Percentiles rank a stretch among this genome's conserved stretches.
These are phyloP conservation scores for Fusarium subtropicale DNA, from an alignment of 2,329 filamentous ascomycete genomes.

Conservation along the genomic window DNA sequence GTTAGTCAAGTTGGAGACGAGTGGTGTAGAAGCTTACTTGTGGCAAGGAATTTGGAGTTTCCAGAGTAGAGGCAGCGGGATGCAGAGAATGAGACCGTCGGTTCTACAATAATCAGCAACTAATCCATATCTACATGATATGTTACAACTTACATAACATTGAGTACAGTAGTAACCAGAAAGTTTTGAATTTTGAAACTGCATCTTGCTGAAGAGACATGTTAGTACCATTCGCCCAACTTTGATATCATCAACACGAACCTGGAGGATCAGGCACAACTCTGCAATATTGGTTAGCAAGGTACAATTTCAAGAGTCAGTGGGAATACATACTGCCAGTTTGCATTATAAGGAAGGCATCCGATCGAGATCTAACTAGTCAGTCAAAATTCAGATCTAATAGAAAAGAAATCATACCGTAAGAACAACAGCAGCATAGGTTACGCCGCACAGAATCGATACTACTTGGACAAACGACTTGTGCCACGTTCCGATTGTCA, in stretches of 20 bases:
- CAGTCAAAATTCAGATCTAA: neutral
- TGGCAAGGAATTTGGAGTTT: constrained; percentile 39
- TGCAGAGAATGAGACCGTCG: constrained; percentile 32
- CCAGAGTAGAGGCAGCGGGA: constrained; percentile 39
- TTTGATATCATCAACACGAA: neutral
- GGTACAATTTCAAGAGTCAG: accelerated
- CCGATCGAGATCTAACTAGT: constrained; percentile 35
- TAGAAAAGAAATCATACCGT: constrained; percentile 21
- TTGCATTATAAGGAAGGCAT: constrained; percentile 37
- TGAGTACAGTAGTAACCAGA: constrained; percentile 34
- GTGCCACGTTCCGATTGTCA: constrained; percentile 46
- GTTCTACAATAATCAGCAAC: constrained; percentile 16
- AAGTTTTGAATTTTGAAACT: constrained; percentile 39
- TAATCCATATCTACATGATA: neutral
- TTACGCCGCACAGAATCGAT: constrained; percentile 4
- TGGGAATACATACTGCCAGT: constrained; percentile 34
- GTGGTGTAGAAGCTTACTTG: constrained; percentile 14
- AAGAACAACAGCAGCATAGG: constrained; percentile 37
- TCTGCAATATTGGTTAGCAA: accelerated
- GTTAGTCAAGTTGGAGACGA: neutral
- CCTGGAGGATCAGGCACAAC: constrained; percentile 39
- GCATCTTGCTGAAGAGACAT: constrained; percentile 16
- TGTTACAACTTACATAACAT: constrained; percentile 35
- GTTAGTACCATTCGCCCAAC: neutral
- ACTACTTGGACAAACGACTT: constrained; percentile 34